A percentile compares a stretch with the other conserved stretches of the same genome.
Conservation (phyloP, 2,329 filamentous ascomycete species). For the Escovopsis sp. region DNA sequence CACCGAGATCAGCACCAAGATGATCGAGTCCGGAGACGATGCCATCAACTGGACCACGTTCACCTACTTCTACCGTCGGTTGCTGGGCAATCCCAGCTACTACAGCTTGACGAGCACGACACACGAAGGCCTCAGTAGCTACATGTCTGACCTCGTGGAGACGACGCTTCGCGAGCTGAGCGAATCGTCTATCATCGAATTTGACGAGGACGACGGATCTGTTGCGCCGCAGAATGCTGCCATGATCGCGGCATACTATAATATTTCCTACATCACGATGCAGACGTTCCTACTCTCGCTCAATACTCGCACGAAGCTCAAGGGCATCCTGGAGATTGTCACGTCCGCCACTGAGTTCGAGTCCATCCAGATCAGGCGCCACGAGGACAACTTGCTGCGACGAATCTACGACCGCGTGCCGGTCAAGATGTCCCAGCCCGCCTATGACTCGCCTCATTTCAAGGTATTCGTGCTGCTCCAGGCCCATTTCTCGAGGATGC, state of each 20-base stretch:
- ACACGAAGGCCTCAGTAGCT: slow-evolving; percentile 84
- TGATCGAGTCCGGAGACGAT: slow-evolving; percentile 88
- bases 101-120: slow-evolving; percentile 81
- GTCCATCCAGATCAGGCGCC: slow-evolving; percentile 80
- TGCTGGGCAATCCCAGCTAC: slow-evolving; percentile 91
- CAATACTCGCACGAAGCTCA: slow-evolving; percentile 78
- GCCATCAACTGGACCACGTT: slow-evolving; percentile 98
- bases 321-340: slow-evolving; percentile 91
- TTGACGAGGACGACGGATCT: slow-evolving; percentile 85
- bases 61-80: slow-evolving; percentile 91
- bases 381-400: slow-evolving; percentile 75
- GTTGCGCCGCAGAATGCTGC: slow-evolving; percentile 85
- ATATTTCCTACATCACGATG: slow-evolving; percentile 98
- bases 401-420: slow-evolving; percentile 90
- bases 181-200: slow-evolving; percentile 89
- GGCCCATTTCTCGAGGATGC: slow-evolving; percentile 95
- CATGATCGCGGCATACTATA: slow-evolving; percentile 98
- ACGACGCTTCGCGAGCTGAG: slow-evolving; percentile 77
- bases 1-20: slow-evolving; percentile 90
- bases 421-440: slow-evolving; percentile 81
- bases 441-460: slow-evolving; percentile 90
- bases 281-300: slow-evolving; percentile 93
- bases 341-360: slow-evolving; percentile 97
- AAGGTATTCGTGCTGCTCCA: slow-evolving; percentile 96
- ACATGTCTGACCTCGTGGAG: slow-evolving; percentile 89